These are phyloP conservation scores for Trypanosoma caninum DNA, from an alignment of 208 protist species.

Conservation along the genomic window DNA sequence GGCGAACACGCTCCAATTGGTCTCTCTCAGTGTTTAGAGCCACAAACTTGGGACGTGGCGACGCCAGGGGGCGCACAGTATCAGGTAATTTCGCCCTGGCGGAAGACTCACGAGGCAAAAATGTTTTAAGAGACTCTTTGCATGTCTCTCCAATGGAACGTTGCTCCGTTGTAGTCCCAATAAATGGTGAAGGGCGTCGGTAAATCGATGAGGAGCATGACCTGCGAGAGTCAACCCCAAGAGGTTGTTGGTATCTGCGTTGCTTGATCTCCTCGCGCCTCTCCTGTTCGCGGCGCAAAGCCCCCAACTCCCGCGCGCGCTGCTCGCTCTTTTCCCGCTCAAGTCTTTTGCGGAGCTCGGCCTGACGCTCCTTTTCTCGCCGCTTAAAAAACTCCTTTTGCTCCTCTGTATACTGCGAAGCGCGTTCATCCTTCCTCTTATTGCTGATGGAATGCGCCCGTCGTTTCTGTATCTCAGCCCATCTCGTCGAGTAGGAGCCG, in stretches of 20 bases:
- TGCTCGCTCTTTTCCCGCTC: constrained; percentile 39
- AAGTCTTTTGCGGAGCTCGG: constrained; percentile 29
- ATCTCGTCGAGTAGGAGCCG: constrained; percentile 1
- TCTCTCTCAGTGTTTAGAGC: not conserved
- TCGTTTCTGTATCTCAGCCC: constrained; percentile 9
- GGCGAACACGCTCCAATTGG: not conserved
- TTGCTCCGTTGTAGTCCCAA: not conserved
- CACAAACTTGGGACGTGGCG: not conserved
- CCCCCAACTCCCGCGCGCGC: constrained; percentile 46
- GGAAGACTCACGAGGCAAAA: not conserved
- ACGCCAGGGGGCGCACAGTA: not conserved
- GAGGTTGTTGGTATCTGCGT: constrained; percentile 44
- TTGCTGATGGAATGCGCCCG: constrained; percentile 1
- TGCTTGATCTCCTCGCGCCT: constrained; percentile 34
- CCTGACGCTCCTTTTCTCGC: constrained; percentile 61
- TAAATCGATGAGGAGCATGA: constrained; percentile 3
- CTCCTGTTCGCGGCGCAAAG: constrained; percentile 33
- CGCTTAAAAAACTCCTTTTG: constrained; percentile 61
- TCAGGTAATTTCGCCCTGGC: not conserved
- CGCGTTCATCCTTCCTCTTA: constrained; percentile 5
- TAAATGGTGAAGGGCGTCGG: constrained; percentile 15
- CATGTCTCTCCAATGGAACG: not conserved
- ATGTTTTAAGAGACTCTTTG: not conserved
- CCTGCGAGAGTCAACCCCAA: constrained; percentile 11
- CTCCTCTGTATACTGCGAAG: constrained; percentile 52